These are phyloP conservation scores for Tanozyma kutaoensis DNA, from an alignment of 805 yeast species.

Conservation along the genomic window DNA sequence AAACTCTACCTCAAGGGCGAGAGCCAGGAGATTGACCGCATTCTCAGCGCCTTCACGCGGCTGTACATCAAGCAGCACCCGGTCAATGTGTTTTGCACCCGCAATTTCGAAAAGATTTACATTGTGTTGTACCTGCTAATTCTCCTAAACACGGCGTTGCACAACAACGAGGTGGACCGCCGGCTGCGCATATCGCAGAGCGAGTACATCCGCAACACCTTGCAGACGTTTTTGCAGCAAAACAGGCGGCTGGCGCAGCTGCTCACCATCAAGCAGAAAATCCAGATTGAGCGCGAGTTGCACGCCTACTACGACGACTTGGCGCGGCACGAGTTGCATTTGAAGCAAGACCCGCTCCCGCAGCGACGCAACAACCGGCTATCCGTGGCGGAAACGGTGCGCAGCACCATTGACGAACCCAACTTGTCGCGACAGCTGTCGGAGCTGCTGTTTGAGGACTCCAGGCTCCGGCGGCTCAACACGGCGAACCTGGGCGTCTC, in stretches of 20 bases:
- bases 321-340: conserved; percentile 22
- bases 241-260: conserved; percentile 13
- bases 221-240: conserved; percentile 26
- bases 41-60: conserved; percentile 53
- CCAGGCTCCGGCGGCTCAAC: no score
- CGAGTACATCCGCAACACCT: conserved; percentile 29
- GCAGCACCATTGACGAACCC: no score
- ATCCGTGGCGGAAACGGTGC: conserved; percentile 10
- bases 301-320: conserved; percentile 31
- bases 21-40: conserved; percentile 67
- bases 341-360: conserved; percentile 13
- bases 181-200: conserved; percentile 25
- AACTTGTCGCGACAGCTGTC: no score
- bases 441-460: no score
- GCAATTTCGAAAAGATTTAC: conserved; percentile 43
- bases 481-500: no score
- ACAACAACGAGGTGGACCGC: conserved; percentile 32
- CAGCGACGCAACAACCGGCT: conserved; percentile 3
- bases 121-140: conserved; percentile 60
- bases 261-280: conserved; percentile 22
- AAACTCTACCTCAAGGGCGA: conserved; percentile 69
- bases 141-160: conserved; percentile 65
- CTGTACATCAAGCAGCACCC: conserved; percentile 45
- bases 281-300: conserved; percentile 32
- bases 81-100: conserved; percentile 33